phyloP scores from a whole-genome alignment of 352 stramenopile species.

The Globisporangium echinulatum region DNA sequence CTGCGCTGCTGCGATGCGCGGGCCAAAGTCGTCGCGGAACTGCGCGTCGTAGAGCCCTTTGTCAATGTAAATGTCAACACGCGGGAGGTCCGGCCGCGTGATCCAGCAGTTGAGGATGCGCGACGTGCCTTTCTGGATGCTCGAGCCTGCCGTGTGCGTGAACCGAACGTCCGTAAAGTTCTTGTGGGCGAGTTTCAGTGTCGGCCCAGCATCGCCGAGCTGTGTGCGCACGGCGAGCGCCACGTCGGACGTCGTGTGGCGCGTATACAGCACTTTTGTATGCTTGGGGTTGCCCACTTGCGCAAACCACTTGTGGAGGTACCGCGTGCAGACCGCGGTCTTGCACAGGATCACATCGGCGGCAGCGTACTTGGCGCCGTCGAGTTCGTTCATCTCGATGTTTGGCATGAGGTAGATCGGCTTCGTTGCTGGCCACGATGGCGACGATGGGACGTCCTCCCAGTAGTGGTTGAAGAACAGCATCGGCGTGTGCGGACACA shows the following conservation, averaged over 20 bases:
- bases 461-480: constrained; percentile 63
- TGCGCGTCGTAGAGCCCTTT: constrained; percentile 10
- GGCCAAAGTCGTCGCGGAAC: constrained; percentile 17
- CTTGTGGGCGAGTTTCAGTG: constrained; percentile 14
- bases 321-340: constrained; percentile 16
- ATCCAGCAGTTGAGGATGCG: constrained; percentile 54
- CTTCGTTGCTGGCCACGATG: constrained; percentile 29
- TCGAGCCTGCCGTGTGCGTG: constrained; percentile 33
- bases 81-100: constrained; percentile 29
- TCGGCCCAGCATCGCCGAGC: constrained; percentile 7
- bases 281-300: constrained; percentile 44
- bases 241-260: constrained; percentile 51
- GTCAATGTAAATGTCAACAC: constrained; percentile 30
- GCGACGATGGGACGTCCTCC: constrained; percentile 19
- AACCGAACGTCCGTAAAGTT: constrained; percentile 36
- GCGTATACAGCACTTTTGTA: constrained; percentile 34
- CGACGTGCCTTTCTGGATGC: constrained; percentile 35
- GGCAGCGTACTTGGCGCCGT: constrained; percentile 30
- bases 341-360: constrained; percentile 51
- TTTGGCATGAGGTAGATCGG: constrained; percentile 45
- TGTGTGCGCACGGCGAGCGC: constrained; percentile 19
- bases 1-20: constrained; percentile 12
- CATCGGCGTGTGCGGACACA: constrained; percentile 43
- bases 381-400: constrained; percentile 51
- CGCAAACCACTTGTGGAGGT: constrained; percentile 31